These are phyloP conservation scores for Theileria equi DNA, from an alignment of 169 alveolate species.

Conservation along the genomic window DNA sequence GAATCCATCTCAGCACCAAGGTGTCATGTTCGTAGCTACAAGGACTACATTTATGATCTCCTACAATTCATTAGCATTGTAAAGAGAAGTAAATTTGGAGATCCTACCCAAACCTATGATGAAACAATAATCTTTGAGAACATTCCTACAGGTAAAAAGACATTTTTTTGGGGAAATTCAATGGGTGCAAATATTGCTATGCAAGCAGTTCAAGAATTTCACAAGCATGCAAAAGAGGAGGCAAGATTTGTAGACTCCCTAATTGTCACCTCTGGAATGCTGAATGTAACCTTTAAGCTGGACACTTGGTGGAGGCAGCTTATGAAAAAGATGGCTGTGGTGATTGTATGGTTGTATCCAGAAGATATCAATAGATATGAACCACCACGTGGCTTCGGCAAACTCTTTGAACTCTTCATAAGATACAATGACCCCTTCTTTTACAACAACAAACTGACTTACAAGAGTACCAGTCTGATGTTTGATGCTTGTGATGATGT, in stretches of 20 bases:
- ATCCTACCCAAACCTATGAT: constrained; percentile 13
- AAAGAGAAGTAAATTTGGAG: constrained; percentile 37
- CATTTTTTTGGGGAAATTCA: constrained; percentile 62
- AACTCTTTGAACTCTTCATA: constrained; percentile 14
- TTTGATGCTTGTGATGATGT: constrained; percentile 55
- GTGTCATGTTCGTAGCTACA: constrained; percentile 27
- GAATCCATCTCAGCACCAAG: constrained; percentile 49
- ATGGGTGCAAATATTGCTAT: constrained; percentile 70
- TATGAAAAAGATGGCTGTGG: too few species aligned
- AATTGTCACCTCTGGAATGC: constrained; percentile 65
- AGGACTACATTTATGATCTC: constrained; percentile 64
- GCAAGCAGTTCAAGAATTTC: constrained; percentile 46
- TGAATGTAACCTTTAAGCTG: constrained; percentile 39
- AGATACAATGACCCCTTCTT: constrained; percentile 38
- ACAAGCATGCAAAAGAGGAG: constrained; percentile 34
- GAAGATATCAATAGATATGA: background rate
- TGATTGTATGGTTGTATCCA: too few species aligned
- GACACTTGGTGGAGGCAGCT: constrained; percentile 40
- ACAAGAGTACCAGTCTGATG: constrained; percentile 41
- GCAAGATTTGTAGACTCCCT: constrained; percentile 59
- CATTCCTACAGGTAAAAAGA: constrained; percentile 27
- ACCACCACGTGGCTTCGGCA: too few species aligned
- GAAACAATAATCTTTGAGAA: constrained; percentile 34
- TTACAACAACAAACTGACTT: constrained; percentile 33
- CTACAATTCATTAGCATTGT: constrained; percentile 66